phyloP scores from a whole-genome alignment of 1,284 basidiomycete species.

The Papiliotrema laurentii region DNA sequence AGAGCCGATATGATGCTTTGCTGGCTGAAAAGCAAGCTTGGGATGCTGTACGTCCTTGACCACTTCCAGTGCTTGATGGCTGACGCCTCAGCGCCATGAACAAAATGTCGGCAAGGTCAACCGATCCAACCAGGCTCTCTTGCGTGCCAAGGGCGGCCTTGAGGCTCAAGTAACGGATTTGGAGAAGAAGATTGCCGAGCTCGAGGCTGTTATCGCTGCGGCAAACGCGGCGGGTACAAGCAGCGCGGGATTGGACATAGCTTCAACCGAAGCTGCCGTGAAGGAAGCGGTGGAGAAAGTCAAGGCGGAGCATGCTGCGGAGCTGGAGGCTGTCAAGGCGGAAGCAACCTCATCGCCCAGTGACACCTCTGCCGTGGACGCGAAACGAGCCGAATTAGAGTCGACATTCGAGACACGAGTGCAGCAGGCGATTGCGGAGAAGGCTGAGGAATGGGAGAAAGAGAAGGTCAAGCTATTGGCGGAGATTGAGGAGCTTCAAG shows the following conservation, averaged over 20 bases:
- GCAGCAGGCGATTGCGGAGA: slow-evolving; percentile 14
- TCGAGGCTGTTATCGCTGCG: slow-evolving; percentile 13
- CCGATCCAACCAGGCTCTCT: slow-evolving; percentile 23
- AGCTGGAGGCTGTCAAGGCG: slow-evolving; percentile 6
- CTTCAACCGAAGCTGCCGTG: slow-evolving; percentile 35
- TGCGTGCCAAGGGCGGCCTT: slow-evolving; percentile 14
- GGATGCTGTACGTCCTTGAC: slow-evolving; percentile 3
- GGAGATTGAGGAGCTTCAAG: slow-evolving; percentile 26
- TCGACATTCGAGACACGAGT: slow-evolving; percentile 19
- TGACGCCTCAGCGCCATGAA: slow-evolving; percentile 27
- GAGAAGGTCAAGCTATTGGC: slow-evolving; percentile 24
- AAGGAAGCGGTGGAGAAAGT: slow-evolving; percentile 36
- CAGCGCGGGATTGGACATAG: slow-evolving; percentile 7
- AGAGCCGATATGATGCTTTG: slow-evolving; percentile 17
- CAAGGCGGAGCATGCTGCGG: slow-evolving; percentile 30
- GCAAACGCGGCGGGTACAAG: slow-evolving; percentile 3
- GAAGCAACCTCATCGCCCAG: slow-evolving; percentile 2
- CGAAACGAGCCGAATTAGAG: slow-evolving; percentile 24
- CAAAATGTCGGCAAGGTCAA: slow-evolving; percentile 37
- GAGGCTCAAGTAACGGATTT: slow-evolving; percentile 19
- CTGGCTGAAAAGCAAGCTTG: slow-evolving; percentile 13
- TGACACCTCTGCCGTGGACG: slow-evolving; percentile 11
- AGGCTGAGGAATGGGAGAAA: slow-evolving; percentile 10
- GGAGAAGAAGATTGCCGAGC: slow-evolving; percentile 25
- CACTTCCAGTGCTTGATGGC: not conserved